phyloP scores from a whole-genome alignment of 2,329 filamentous ascomycete species.

The Rhinocladiella similis region DNA sequence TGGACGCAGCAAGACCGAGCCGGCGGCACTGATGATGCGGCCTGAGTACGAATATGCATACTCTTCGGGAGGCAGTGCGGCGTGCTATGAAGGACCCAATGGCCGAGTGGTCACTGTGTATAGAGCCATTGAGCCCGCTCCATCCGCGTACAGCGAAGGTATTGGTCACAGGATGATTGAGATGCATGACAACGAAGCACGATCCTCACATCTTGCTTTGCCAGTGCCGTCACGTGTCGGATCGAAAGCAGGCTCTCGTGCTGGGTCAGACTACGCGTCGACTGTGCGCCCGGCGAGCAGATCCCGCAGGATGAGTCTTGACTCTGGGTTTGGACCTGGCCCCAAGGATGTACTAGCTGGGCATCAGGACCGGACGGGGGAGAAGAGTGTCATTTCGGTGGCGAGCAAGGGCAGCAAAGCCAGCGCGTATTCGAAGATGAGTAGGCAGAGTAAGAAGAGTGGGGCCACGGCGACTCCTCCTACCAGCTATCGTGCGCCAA shows the following conservation, averaged over 20 bases:
- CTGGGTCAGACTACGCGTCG: slow-evolving; percentile 13
- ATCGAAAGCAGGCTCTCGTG: neutral
- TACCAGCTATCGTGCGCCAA: slow-evolving; percentile 26
- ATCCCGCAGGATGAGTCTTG: slow-evolving; percentile 17
- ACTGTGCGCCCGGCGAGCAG: slow-evolving; percentile 15
- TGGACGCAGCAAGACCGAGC: slow-evolving; percentile 17
- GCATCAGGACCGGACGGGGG: too few species aligned
- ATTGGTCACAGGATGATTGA: slow-evolving; percentile 21
- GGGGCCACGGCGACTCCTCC: slow-evolving; percentile 20
- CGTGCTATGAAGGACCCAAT: slow-evolving; percentile 1
- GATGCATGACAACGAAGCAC: slow-evolving; percentile 26
- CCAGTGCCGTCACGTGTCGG: neutral
- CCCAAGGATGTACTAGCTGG: slow-evolving; percentile 3
- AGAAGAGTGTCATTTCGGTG: too few species aligned
- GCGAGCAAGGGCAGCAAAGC: too few species aligned
- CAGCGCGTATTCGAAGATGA: slow-evolving; percentile 7
- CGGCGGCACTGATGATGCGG: slow-evolving; percentile 7
- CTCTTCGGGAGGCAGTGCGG: slow-evolving; percentile 7
- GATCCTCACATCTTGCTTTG: neutral
- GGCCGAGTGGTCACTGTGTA: slow-evolving; percentile 3
- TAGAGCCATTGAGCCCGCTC: slow-evolving; percentile 25
- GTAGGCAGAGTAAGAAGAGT: slow-evolving; percentile 9
- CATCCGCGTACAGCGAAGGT: slow-evolving; percentile 7
- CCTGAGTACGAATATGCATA: slow-evolving; percentile 7
- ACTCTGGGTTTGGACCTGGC: slow-evolving; percentile 19